Evolutionary conservation across 495 filamentous ascomycete genomes (phyloP).

Genomic region (Aspergillus homomorphus): DNA sequence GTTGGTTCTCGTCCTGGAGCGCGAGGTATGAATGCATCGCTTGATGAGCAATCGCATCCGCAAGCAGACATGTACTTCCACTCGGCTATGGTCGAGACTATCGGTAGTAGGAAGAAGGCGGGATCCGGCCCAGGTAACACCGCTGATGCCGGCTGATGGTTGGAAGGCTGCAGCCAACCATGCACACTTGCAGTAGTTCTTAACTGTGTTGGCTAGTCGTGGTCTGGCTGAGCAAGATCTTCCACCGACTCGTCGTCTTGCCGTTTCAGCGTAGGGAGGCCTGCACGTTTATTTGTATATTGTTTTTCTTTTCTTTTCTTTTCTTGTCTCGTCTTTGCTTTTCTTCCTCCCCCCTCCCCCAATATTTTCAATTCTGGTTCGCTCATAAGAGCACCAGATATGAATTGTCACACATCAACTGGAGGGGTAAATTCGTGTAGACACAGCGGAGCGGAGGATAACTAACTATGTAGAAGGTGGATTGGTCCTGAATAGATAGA

Average conservation of each 20-base stretch:
- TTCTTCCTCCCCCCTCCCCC: background rate
- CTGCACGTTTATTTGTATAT: slow-evolving; percentile 16
- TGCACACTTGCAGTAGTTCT: slow-evolving; percentile 23
- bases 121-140: slow-evolving; percentile 7
- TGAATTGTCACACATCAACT: background rate
- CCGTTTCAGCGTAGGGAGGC: background rate
- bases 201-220: background rate
- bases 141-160: slow-evolving; percentile 9
- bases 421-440: slow-evolving; percentile 3
- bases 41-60: background rate
- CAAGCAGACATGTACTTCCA: background rate
- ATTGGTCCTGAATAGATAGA: background rate
- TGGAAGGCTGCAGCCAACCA: slow-evolving; percentile 17
- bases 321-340: background rate
- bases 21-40: background rate
- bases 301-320: slow-evolving; percentile 9
- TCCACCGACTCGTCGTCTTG: background rate
- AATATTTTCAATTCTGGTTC: background rate
- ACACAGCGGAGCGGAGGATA: background rate
- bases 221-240: background rate
- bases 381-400: background rate
- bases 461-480: background rate
- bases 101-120: background rate
- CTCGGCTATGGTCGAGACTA: background rate
- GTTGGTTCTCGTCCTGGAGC: background rate